phyloP scores from a whole-genome alignment of 2,329 filamentous ascomycete genomes.

The Fusarium equiseti region DNA sequence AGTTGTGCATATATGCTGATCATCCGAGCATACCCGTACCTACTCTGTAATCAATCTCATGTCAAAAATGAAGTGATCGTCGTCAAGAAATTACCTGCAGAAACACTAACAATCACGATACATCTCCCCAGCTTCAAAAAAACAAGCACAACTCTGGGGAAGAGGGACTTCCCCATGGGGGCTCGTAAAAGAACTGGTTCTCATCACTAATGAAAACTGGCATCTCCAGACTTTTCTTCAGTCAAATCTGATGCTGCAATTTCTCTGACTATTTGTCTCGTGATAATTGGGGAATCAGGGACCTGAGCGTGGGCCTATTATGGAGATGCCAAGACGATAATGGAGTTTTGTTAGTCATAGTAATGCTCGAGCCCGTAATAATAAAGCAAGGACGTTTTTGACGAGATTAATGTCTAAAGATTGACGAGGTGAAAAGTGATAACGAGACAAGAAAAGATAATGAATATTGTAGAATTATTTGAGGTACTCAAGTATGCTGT shows the following conservation, averaged over 20 bases:
- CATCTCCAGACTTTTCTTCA: not conserved
- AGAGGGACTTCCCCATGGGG: constrained; percentile 26
- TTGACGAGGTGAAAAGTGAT: not conserved
- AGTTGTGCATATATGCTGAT: constrained; percentile 9
- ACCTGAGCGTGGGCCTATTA: constrained; percentile 29
- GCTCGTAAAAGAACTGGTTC: constrained; percentile 12
- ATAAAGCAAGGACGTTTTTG: constrained; percentile 4
- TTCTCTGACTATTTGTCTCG: constrained; percentile 11
- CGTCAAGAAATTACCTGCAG: not conserved
- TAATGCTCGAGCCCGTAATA: constrained; percentile 23
- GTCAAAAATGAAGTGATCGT: not conserved
- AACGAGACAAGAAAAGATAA: not conserved
- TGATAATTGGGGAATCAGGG: constrained; percentile 29
- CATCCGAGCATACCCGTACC: not conserved
- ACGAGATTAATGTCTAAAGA: not conserved
- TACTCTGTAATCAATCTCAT: not conserved
- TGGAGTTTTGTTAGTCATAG: constrained; percentile 34
- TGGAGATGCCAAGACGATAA: constrained; percentile 30
- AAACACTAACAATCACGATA: not conserved
- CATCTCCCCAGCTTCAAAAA: not conserved
- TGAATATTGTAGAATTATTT: not conserved
- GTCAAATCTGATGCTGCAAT: not conserved
- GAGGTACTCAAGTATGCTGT: not conserved
- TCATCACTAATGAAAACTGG: constrained; percentile 23
- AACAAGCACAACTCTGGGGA: constrained; percentile 15